These are phyloP conservation scores for Sugiyamaella grinbergsii DNA, from an alignment of 1,139 yeast species.

Conservation along the genomic window DNA sequence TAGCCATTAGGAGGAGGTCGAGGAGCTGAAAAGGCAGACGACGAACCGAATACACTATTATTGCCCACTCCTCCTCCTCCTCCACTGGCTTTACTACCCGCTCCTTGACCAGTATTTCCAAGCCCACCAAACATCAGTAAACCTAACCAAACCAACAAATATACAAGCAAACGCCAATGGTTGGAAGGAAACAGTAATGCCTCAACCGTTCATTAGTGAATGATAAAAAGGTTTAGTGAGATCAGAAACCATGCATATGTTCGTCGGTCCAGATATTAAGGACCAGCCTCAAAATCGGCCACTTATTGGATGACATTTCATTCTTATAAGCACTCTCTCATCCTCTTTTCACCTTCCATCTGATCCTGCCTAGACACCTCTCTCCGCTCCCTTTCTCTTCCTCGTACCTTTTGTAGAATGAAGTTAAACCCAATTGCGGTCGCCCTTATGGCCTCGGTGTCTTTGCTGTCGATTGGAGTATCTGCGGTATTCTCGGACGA, in stretches of 20 bases:
- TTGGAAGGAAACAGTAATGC: neutral
- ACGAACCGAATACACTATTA: neutral
- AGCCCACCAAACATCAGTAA: conserved; percentile 11
- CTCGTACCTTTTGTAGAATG: neutral
- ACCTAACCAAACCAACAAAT: neutral
- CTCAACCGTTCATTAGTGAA: neutral
- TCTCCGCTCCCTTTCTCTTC: neutral
- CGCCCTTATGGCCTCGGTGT: neutral
- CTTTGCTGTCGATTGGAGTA: conserved; percentile 6
- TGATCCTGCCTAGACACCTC: too few species aligned
- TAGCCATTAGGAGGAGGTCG: conserved; percentile 2
- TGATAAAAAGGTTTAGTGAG: too few species aligned
- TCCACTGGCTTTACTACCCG: neutral
- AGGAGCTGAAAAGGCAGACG: conserved; percentile 6
- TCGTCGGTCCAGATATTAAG: too few species aligned
- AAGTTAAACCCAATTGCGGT: conserved; percentile 4
- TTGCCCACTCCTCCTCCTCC: neutral
- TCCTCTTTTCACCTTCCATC: too few species aligned
- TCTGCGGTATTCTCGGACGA: conserved; percentile 39
- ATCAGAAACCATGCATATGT: too few species aligned
- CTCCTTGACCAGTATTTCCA: conserved; percentile 1
- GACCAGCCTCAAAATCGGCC: conserved; percentile 1
- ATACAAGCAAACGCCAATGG: neutral
- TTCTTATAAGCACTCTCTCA: neutral
- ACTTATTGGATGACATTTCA: neutral